Base-by-base conservation (phyloP, 2,329 filamentous ascomycete species). In the Fusarium protoensiforme region DNA sequence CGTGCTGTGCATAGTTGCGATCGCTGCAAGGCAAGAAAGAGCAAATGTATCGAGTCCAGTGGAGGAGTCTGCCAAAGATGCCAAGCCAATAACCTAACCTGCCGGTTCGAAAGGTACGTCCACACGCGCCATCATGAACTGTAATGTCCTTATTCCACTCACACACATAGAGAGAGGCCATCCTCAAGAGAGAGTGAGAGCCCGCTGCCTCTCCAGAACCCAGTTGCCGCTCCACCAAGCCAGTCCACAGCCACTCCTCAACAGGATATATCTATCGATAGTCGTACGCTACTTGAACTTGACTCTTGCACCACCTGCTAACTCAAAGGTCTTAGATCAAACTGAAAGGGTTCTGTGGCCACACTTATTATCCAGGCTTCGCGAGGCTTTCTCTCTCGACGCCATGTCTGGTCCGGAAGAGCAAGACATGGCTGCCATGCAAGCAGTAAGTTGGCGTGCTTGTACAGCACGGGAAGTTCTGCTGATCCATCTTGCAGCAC, bases 1-100 rank as follows among this genome's bases (percentile, higher is more conserved):
- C 24, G 3, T 10, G 3, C 9, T 10, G 9, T 18, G 4, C 8
- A 4, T 35, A 75, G 73, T 35, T 83, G 81, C 62, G 75, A 79
- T 60, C 78, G 75, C 22, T 83, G 81, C 64, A 83, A 83, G 64
- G 71, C 75, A 7, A 71, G 81, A 22, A 83, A 83, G 64, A 82
- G 79, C 61, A 81, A 78, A 63, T 82, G 81, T 46, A 77, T 82
- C 35, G 78, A 80, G 65, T 74, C 67, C 0, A 51, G 65, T 0
- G 68, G 73, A 1, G 80, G 78, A 0, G 66, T 66, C 14, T 83
- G 80, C 43, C 71, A 80, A 22, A 71, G 81, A 61, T 82, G 81
- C 31, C 69, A 72, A 13, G 57, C 72, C 46, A 75, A 70, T 31
- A 76, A 77, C 1, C 54, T 77, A 24, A 36, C 68, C 6, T 79